These are phyloP conservation scores for Pharnaceum exiguum DNA, from an alignment of 148 eudicot genomes.

Conservation along the genomic window DNA sequence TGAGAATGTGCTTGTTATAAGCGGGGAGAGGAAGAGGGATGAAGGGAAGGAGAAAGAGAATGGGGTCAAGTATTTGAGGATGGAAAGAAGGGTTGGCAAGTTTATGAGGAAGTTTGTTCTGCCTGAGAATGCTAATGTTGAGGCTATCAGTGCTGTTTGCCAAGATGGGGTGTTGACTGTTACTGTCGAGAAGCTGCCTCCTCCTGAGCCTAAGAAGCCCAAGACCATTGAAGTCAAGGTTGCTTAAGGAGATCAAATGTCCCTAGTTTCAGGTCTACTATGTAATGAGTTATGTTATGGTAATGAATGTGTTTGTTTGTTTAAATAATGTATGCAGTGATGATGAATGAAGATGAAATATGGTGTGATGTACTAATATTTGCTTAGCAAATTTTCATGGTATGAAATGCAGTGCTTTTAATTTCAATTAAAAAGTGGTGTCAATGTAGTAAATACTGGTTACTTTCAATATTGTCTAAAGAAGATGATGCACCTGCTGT, in stretches of 20 bases:
- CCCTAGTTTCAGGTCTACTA: no score
- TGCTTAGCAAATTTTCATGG: no score
- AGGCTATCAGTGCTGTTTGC: constrained; percentile 42
- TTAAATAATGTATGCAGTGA: no score
- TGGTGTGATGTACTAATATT: no score
- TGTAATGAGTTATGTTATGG: no score
- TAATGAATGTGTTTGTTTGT: no score
- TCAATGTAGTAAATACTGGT: no score
- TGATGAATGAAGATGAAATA: no score
- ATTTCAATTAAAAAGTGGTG: no score
- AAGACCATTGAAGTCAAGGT: constrained; percentile 59
- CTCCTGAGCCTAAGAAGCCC: constrained; percentile 70
- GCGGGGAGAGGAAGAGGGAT: constrained; percentile 55
- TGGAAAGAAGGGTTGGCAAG: constrained; percentile 75
- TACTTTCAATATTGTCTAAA: no score
- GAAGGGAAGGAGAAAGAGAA: constrained; percentile 42
- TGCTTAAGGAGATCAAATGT: constrained; percentile 24
- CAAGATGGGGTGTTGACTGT: constrained; percentile 68
- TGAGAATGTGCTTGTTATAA: constrained; percentile 49
- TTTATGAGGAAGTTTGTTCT: constrained; percentile 69
- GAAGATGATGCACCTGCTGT: no score
- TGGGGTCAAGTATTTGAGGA: constrained; percentile 56
- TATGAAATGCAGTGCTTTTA: no score
- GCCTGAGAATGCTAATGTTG: constrained; percentile 65
- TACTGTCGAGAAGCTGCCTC: constrained; percentile 56